A percentile compares a stretch with the other conserved stretches of the same genome.
Evolutionary conservation across 2,329 filamentous ascomycete species (phyloP).

Genomic region (Xylaria polymorpha): DNA sequence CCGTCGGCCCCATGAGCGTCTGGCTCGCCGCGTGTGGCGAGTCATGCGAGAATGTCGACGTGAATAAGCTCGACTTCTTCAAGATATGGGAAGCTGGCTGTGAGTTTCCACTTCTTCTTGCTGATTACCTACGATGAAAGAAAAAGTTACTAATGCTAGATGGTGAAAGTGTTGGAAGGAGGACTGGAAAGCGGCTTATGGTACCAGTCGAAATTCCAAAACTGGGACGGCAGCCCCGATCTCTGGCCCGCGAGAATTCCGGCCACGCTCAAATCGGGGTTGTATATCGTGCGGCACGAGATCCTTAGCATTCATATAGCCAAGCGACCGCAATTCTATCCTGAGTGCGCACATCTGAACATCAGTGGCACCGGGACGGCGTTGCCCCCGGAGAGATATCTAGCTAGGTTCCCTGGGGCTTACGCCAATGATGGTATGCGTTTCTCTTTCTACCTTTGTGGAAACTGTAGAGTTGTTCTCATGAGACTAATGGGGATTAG

Average conservation of each 20-base stretch:
- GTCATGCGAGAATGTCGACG: conserved; percentile 49
- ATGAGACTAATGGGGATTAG: conserved; percentile 39
- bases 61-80: conserved; percentile 52
- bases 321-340: conserved; percentile 59
- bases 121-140: not conserved
- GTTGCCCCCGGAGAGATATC: conserved; percentile 47
- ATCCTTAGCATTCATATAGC: conserved; percentile 63
- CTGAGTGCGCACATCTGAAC: conserved; percentile 55
- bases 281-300: conserved; percentile 65
- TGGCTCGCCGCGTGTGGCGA: conserved; percentile 53
- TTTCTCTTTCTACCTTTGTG: not conserved
- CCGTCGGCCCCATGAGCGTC: conserved; percentile 55
- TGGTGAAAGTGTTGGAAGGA: conserved; percentile 46
- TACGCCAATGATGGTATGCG: conserved; percentile 52
- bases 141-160: not conserved
- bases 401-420: conserved; percentile 53
- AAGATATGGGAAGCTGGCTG: conserved; percentile 56
- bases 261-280: conserved; percentile 56
- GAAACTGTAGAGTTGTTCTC: not conserved
- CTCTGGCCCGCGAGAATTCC: conserved; percentile 62
- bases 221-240: conserved; percentile 53
- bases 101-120: conserved; percentile 1
- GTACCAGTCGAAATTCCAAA: conserved; percentile 55
- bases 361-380: conserved; percentile 48
- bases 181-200: conserved; percentile 52